Conservation (phyloP, 192 early-diverging fungal species). For the Backusella mclennaniae region DNA sequence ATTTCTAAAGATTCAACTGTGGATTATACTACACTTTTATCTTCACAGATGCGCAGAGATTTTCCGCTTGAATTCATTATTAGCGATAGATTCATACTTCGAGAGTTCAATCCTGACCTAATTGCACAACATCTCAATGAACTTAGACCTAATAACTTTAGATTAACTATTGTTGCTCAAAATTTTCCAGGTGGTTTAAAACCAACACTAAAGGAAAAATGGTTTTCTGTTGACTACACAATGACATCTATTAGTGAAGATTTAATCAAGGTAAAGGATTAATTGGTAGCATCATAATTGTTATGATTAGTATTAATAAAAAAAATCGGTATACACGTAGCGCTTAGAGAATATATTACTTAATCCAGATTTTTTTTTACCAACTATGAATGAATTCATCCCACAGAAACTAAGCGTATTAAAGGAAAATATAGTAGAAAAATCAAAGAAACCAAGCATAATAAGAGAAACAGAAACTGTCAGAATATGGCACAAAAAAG, state of each 20-base stretch:
- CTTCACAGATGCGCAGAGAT: conserved; percentile 69
- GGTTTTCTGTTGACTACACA: conserved; percentile 80
- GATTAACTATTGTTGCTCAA: conserved; percentile 42
- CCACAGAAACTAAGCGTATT: conserved; percentile 71
- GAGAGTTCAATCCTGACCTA: conserved; percentile 57
- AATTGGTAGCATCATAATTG: conserved; percentile 5
- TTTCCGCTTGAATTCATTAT: conserved; percentile 66
- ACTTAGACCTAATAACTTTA: conserved; percentile 64
- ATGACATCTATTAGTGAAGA: conserved; percentile 52
- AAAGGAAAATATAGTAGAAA: conserved; percentile 28
- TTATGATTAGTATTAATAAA: background rate
- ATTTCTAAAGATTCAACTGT: conserved; percentile 64
- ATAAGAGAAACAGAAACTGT: conserved; percentile 52
- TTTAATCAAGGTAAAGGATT: conserved; percentile 45
- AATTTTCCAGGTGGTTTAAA: conserved; percentile 41
- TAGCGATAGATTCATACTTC: conserved; percentile 60
- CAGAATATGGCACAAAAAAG: conserved; percentile 90
- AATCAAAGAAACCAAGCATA: conserved; percentile 41
- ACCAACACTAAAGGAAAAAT: conserved; percentile 59
- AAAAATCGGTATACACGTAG: conserved; percentile 29
- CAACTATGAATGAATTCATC: conserved; percentile 76
- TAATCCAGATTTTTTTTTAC: conserved; percentile 39
- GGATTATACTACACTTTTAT: conserved; percentile 56
- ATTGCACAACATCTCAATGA: conserved; percentile 60
- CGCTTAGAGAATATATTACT: conserved; percentile 18